Evolutionary conservation across 1,139 yeast genomes (phyloP).

Genomic region (Pichia sp.): DNA sequence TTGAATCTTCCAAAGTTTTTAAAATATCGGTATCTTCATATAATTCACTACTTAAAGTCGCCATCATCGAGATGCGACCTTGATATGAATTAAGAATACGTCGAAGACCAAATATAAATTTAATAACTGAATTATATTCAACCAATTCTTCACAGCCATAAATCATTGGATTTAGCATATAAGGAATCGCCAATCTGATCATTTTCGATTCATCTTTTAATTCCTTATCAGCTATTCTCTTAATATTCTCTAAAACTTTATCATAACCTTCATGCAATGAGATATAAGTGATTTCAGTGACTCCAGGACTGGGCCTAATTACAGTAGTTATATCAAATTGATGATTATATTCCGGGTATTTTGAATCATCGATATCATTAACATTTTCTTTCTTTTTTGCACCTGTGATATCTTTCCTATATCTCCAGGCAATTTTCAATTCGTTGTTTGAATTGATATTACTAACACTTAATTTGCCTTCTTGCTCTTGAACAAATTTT

Average conservation of each 20-base stretch:
- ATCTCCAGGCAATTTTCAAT: slow-evolving; percentile 85
- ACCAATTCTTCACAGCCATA: slow-evolving; percentile 45
- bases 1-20: slow-evolving; percentile 44
- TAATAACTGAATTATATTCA: slow-evolving; percentile 44
- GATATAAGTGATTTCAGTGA: slow-evolving; percentile 53
- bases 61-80: slow-evolving; percentile 42
- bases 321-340: slow-evolving; percentile 75
- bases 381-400: neutral
- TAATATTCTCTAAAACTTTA: slow-evolving; percentile 37
- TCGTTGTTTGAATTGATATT: slow-evolving; percentile 49
- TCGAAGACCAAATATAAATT: slow-evolving; percentile 58
- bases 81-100: slow-evolving; percentile 45
- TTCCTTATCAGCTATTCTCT: slow-evolving; percentile 34
- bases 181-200: slow-evolving; percentile 68
- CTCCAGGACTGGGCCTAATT: slow-evolving; percentile 58
- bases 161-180: slow-evolving; percentile 70
- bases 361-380: slow-evolving; percentile 25
- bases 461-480: slow-evolving; percentile 61
- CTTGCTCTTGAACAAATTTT: slow-evolving; percentile 50
- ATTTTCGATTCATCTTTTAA: slow-evolving; percentile 34
- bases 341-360: slow-evolving; percentile 51
- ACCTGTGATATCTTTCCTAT: slow-evolving; percentile 35
- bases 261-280: slow-evolving; percentile 31
- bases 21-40: slow-evolving; percentile 49
- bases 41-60: slow-evolving; percentile 62